Base-by-base conservation (phyloP, 768 basidiomycete genomes). In the Auricularia sp. region DNA sequence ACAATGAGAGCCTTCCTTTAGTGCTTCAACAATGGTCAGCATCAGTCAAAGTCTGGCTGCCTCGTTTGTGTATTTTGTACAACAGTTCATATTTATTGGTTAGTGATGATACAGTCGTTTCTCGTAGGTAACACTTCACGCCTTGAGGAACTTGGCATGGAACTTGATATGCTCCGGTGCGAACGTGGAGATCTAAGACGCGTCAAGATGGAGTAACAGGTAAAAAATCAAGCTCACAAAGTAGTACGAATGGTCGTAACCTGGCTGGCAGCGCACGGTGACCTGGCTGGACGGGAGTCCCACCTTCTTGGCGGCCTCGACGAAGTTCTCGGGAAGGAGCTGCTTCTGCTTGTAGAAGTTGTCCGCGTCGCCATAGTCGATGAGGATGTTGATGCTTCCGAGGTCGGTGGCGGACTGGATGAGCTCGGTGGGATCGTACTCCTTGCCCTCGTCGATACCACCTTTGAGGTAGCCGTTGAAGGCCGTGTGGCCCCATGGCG, bases 401-500 rank as follows among this genome's bases (percentile, higher is more conserved):
- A 76, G 76, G 21, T 34, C 56, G 11, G 11, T 14, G 10, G 12
- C 10, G 71, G 78, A 82, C 44, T 81, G 71, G 61, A 99, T 84
- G 65, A 98, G 83, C 69, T 87, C 85, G 6, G 91, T 91, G 21
- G 97, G 90, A 72, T 98, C 97, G 71, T 95, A 91, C 34, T 72
- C 76, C 65, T 81, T 82, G 4, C 88, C 96, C 76, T 97, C 93
- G 65, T 86, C 80, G 56, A 86, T 67, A 23, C 92, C 89, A 39
- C 87, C 87, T 60, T 81, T 76, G 29, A 98, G 83, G 76, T 96
- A 98, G 16, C 92, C 91, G 2, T 70, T 72, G 77, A 98, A 97
- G 2, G 93, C 95, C 72, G 94, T 96, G 71, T 87, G 79, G 29
- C 96, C 96, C 96, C 96, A 98, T 1, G 88, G 87, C 61, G 86